Conservation (phyloP, 805 yeast genomes). For the Torulaspora gathmanii region DNA sequence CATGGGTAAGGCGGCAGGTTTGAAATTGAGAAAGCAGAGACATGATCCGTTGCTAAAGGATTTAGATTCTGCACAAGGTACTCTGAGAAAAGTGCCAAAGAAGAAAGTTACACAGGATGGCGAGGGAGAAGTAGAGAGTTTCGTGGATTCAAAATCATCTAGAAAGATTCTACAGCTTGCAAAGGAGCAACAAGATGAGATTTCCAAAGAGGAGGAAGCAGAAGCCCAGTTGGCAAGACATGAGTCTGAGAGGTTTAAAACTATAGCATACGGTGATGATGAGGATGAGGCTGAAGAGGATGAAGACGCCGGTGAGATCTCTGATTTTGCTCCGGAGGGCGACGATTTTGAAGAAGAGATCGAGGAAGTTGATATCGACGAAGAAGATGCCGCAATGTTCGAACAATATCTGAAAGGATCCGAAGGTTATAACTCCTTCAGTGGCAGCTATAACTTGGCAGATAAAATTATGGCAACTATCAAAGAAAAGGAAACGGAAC, state of each 20-base stretch:
- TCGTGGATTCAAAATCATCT: slow-evolving; percentile 75
- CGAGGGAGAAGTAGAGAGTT: slow-evolving; percentile 48
- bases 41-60: slow-evolving; percentile 81
- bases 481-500: slow-evolving; percentile 58
- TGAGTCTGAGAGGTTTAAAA: slow-evolving; percentile 33
- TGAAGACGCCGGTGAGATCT: slow-evolving; percentile 41
- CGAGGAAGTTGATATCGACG: slow-evolving; percentile 63
- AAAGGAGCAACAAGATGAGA: slow-evolving; percentile 86
- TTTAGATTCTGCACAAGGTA: slow-evolving; percentile 69
- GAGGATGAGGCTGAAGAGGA: slow-evolving; percentile 46
- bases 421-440: slow-evolving; percentile 35
- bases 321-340: slow-evolving; percentile 50
- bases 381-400: slow-evolving; percentile 78
- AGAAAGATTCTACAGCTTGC: slow-evolving; percentile 86
- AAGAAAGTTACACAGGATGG: slow-evolving; percentile 35
- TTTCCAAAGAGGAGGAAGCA: slow-evolving; percentile 60
- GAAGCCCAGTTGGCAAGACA: slow-evolving; percentile 31
- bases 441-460: slow-evolving; percentile 65
- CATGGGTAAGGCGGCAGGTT: slow-evolving; percentile 65
- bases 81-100: slow-evolving; percentile 45
- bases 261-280: slow-evolving; percentile 42
- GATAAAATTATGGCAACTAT: slow-evolving; percentile 91
- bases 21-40: slow-evolving; percentile 52
- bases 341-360: slow-evolving; percentile 51
- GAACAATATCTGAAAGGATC: slow-evolving; percentile 61